phyloP scores from a whole-genome alignment of 2,329 filamentous ascomycete species.

The Cladorrhinum sp. region DNA sequence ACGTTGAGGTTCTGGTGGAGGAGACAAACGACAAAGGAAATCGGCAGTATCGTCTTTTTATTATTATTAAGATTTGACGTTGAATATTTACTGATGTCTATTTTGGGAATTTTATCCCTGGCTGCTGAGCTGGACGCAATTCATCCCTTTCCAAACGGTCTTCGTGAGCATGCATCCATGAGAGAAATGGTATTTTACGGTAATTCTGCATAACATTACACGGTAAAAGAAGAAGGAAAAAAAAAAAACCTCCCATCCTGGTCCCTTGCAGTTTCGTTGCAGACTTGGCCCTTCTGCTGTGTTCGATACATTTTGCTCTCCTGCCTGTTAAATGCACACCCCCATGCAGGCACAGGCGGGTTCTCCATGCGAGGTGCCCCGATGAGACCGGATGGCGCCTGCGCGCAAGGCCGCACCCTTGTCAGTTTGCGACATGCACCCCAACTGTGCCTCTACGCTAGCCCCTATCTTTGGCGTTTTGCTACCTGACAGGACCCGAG shows the following conservation, averaged over 20 bases:
- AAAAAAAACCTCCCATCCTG: not conserved
- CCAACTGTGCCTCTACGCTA: slow-evolving; percentile 23
- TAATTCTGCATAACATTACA: not conserved
- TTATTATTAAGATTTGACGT: no score
- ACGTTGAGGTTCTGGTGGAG: not conserved
- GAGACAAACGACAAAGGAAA: no score
- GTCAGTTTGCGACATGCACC: slow-evolving; percentile 18
- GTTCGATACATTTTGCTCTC: slow-evolving; percentile 14
- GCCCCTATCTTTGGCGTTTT: slow-evolving; percentile 30
- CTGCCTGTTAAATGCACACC: slow-evolving; percentile 15
- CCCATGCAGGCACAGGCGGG: not conserved
- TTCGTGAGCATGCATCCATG: not conserved
- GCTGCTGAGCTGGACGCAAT: not conserved
- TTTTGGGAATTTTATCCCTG: not conserved
- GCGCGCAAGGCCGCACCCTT: slow-evolving; percentile 9
- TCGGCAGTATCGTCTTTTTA: no score
- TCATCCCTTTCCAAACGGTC: not conserved
- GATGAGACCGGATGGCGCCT: not conserved
- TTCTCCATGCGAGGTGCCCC: slow-evolving; percentile 11
- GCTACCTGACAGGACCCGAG: slow-evolving; percentile 28
- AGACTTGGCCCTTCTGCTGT: slow-evolving; percentile 23
- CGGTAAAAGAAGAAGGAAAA: not conserved
- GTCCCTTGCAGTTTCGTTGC: slow-evolving; percentile 2
- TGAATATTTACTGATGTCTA: not conserved
- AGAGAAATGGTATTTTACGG: not conserved